These are phyloP conservation scores for Mycena pura DNA, from an alignment of 768 basidiomycete genomes.

Conservation along the genomic window DNA sequence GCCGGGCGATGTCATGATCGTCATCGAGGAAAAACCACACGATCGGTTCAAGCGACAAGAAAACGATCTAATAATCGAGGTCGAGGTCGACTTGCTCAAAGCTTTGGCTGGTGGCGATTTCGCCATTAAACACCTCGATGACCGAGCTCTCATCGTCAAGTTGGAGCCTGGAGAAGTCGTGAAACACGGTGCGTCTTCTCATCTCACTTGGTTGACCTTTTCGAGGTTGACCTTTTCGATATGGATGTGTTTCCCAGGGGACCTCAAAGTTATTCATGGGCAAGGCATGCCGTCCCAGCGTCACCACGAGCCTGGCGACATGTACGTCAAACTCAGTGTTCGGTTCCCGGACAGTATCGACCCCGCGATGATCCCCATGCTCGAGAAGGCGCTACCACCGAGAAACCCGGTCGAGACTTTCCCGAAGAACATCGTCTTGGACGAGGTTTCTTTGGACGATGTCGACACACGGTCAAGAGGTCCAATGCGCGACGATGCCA, in stretches of 20 bases:
- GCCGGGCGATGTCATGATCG: slow-evolving; percentile 94
- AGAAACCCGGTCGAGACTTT: slow-evolving; percentile 72
- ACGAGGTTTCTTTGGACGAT: slow-evolving; percentile 86
- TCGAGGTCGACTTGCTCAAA: slow-evolving; percentile 93
- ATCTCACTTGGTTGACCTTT: slow-evolving; percentile 11
- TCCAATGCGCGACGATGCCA: slow-evolving; percentile 71
- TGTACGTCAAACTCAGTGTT: slow-evolving; percentile 86
- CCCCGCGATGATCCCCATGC: slow-evolving; percentile 64
- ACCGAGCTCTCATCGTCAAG: slow-evolving; percentile 83
- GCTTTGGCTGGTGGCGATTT: slow-evolving; percentile 93
- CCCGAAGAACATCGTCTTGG: slow-evolving; percentile 70
- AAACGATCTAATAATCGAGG: slow-evolving; percentile 83
- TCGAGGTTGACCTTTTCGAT: slow-evolving; percentile 8
- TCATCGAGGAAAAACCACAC: slow-evolving; percentile 92
- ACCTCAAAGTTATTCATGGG: slow-evolving; percentile 87
- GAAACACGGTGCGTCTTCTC: slow-evolving; percentile 79
- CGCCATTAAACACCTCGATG: slow-evolving; percentile 91
- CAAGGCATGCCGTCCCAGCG: slow-evolving; percentile 99
- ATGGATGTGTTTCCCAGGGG: slow-evolving; percentile 73
- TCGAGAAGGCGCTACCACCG: slow-evolving; percentile 87
- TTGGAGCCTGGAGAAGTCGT: slow-evolving; percentile 90
- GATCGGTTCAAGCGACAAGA: slow-evolving; percentile 88
- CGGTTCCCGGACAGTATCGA: slow-evolving; percentile 88
- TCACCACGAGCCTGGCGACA: slow-evolving; percentile 95
- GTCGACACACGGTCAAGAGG: slow-evolving; percentile 70